Conservation (phyloP, 345 rosid species). For the Eucalyptus paniculata region DNA sequence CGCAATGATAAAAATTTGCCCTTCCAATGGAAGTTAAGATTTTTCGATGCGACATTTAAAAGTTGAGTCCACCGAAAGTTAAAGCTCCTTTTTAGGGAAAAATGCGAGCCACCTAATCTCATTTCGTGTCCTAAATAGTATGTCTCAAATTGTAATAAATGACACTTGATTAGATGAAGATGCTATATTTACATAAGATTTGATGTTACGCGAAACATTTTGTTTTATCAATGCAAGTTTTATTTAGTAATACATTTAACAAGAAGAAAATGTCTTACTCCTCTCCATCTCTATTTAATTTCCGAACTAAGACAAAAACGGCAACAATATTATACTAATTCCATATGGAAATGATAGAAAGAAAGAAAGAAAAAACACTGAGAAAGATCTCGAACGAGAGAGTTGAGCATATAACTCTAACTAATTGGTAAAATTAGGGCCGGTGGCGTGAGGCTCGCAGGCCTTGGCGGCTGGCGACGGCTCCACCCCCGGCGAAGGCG, state of each 20-base stretch:
- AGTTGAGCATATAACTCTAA: not conserved
- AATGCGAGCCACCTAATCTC: not conserved
- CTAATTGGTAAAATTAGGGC: conserved; percentile 21
- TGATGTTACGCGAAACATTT: not conserved
- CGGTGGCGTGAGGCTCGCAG: conserved; percentile 19
- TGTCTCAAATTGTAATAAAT: not conserved
- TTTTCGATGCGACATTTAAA: not conserved
- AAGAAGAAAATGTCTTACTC: not conserved
- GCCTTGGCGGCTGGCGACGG: conserved; percentile 36
- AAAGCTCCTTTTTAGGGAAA: not conserved
- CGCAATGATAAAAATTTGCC: not conserved
- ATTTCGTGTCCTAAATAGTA: not conserved
- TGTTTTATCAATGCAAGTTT: not conserved
- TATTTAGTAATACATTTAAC: not conserved
- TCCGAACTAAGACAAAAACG: not conserved
- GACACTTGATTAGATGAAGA: not conserved
- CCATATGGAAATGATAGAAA: not conserved
- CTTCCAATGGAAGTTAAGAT: not conserved
- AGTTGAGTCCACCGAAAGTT: not conserved
- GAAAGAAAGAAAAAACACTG: not conserved
- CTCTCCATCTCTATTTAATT: not conserved
- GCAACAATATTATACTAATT: not conserved
- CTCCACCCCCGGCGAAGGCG: conserved; percentile 25
- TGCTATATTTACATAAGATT: not conserved
- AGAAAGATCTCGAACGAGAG: not conserved